Evolutionary conservation across 306 rosid genomes (phyloP).

Genomic region (Glycine soja): DNA sequence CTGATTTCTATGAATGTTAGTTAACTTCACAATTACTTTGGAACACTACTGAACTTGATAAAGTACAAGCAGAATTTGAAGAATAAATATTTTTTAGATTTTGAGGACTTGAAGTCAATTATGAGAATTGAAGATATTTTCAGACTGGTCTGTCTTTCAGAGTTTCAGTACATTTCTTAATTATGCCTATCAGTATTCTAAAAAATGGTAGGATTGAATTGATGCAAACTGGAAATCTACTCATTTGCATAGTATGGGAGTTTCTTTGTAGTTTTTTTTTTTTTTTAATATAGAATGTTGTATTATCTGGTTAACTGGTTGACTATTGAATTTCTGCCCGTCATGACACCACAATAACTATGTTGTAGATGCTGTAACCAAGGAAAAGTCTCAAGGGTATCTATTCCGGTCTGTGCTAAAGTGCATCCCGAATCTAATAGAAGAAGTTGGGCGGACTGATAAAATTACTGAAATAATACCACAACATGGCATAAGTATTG

Average conservation of each 20-base stretch:
- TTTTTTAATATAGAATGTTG: not conserved
- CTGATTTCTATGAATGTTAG: not conserved
- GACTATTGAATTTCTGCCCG: slow-evolving; percentile 15
- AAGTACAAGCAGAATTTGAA: slow-evolving; percentile 3
- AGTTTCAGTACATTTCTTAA: slow-evolving; percentile 11
- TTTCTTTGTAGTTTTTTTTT: slow-evolving; percentile 11
- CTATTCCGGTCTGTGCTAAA: slow-evolving; percentile 94
- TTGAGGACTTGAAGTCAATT: slow-evolving; percentile 22
- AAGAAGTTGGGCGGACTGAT: slow-evolving; percentile 98
- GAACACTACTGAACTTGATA: slow-evolving; percentile 8
- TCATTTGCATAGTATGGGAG: not conserved
- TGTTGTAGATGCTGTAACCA: slow-evolving; percentile 90
- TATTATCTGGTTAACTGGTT: slow-evolving; percentile 14
- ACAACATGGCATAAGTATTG: slow-evolving; percentile 99
- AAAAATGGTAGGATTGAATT: slow-evolving; percentile 17
- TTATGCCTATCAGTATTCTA: slow-evolving; percentile 26
- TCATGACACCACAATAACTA: slow-evolving; percentile 37
- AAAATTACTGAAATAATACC: slow-evolving; percentile 99
- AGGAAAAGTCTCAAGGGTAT: slow-evolving; percentile 98
- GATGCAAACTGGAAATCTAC: not conserved
- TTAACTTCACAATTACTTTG: not conserved
- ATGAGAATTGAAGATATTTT: slow-evolving; percentile 29
- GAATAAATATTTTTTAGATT: not conserved
- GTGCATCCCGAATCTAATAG: slow-evolving; percentile 96
- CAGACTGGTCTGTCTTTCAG: slow-evolving; percentile 17